phyloP scores from a whole-genome alignment of 257 asterid species.

The Petunia axillaris region DNA sequence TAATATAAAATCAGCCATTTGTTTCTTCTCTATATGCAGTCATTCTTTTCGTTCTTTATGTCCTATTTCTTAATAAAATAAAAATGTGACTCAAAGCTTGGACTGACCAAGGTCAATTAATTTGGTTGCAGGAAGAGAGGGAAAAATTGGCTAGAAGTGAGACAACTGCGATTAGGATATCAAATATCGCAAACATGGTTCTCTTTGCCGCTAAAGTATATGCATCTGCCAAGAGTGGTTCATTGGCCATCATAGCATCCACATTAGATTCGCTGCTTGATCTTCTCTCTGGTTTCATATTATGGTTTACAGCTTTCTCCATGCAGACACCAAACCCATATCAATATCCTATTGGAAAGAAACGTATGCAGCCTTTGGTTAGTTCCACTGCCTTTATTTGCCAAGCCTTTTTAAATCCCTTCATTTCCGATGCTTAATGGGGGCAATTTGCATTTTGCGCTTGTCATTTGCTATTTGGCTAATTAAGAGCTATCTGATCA shows the following conservation, averaged over 20 bases:
- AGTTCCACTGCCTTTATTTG: constrained; percentile 29
- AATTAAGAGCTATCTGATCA: no score
- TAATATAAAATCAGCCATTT: neutral
- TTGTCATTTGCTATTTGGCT: constrained; percentile 7
- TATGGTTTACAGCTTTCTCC: constrained; percentile 62
- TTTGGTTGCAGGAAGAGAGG: constrained; percentile 49
- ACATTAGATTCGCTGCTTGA: constrained; percentile 63
- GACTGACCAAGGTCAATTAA: constrained; percentile 14
- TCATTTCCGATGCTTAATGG: neutral
- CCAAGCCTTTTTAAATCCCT: neutral
- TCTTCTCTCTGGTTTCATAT: constrained; percentile 56
- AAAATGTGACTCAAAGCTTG: neutral
- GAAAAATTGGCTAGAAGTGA: constrained; percentile 56
- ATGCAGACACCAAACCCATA: constrained; percentile 59
- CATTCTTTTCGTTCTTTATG: neutral
- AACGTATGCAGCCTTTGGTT: constrained; percentile 67
- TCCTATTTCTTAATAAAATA: neutral
- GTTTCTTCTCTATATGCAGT: constrained; percentile 8
- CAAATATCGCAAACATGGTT: constrained; percentile 57
- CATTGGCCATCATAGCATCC: constrained; percentile 59
- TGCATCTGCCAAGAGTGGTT: constrained; percentile 57
- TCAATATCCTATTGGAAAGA: constrained; percentile 61
- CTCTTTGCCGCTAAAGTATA: constrained; percentile 60
- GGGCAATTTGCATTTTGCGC: neutral
- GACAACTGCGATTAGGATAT: constrained; percentile 53